Conservation (phyloP, 225 moss, liverwort and hornwort species). For the Polytrichum formosum region DNA sequence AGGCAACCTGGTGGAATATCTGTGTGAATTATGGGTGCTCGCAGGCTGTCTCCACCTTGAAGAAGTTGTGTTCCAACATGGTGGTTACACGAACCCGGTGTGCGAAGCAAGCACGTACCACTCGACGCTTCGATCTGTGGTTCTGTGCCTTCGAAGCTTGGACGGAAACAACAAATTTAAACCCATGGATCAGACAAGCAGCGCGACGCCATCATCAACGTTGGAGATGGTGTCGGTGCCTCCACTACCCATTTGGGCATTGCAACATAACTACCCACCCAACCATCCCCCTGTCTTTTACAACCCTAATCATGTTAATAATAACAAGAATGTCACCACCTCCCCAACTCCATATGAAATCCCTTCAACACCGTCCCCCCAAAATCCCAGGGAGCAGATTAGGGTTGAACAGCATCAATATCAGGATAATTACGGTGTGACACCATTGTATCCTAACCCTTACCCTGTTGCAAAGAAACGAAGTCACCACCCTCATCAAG, state of each 20-base stretch:
- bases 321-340: not conserved
- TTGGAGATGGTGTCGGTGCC: slow-evolving; percentile 3
- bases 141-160: slow-evolving; percentile 36
- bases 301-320: not conserved
- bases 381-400: no score
- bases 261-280: slow-evolving; percentile 25
- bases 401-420: no score
- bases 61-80: slow-evolving; percentile 57
- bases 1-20: slow-evolving; percentile 58
- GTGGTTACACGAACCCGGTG: slow-evolving; percentile 61
- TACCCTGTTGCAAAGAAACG: no score
- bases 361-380: not conserved
- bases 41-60: slow-evolving; percentile 56
- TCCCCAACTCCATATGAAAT: not conserved
- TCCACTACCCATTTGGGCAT: slow-evolving; percentile 23
- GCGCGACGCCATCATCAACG: not conserved
- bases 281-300: slow-evolving; percentile 2
- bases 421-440: no score
- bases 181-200: not conserved
- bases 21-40: slow-evolving; percentile 64
- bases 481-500: no score
- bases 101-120: slow-evolving; percentile 60
- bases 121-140: slow-evolving; percentile 49
- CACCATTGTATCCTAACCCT: no score
- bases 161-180: slow-evolving; percentile 37